Base-by-base conservation (phyloP, 352 stramenopile species). In the Phytopythium helicoides region DNA sequence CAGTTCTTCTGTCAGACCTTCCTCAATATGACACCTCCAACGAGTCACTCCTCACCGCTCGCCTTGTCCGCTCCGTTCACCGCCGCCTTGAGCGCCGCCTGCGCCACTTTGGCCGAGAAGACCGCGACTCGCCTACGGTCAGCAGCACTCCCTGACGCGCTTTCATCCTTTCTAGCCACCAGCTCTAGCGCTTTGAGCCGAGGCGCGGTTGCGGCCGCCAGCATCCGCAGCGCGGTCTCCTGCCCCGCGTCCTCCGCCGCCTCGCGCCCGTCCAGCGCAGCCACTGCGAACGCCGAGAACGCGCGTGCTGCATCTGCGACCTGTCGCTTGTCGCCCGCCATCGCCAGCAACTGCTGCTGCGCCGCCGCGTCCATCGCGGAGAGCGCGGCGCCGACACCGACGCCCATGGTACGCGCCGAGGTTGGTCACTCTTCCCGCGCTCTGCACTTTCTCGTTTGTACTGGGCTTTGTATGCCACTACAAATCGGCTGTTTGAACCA, bases 11-110 rank as follows among this genome's bases (percentile, higher is more conserved):
- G 33, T 28, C 46, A 45, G 39, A 35, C 28, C 8, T 41, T 6
- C 8, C 41, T 25, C 14, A 34, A 6, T 22, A 12, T 14, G 7
- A 47, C 8, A 28, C 31, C 63, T 11, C 22, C 11, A 23, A 22
- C 40, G 0, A 9, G 15, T 15, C 11, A 12, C 7, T 28, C n/a
- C 64, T 60, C 54, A 56, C 15, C 26, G 22, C 15, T 64, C 63
- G 36, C n/a, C 35, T 61, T 52, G 3, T 49, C 36, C 0, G 23
- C 36, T 0, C 37, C 55, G 16, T 52, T 45, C 35, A 73, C 63
- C 39, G 88, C 87, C 45, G 68, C 51, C 49, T 85, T 88, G 56
- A 92, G 68, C 6, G 87, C 53, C 31, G 59, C 72, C 61, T 92
- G 81, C 23, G 72, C 71, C 28, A 86, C 47, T 36, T 89, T 89